A percentile compares a stretch with the other conserved stretches of the same genome.
Evolutionary conservation across 768 basidiomycete genomes (phyloP).

Genomic region (Russula virescens): DNA sequence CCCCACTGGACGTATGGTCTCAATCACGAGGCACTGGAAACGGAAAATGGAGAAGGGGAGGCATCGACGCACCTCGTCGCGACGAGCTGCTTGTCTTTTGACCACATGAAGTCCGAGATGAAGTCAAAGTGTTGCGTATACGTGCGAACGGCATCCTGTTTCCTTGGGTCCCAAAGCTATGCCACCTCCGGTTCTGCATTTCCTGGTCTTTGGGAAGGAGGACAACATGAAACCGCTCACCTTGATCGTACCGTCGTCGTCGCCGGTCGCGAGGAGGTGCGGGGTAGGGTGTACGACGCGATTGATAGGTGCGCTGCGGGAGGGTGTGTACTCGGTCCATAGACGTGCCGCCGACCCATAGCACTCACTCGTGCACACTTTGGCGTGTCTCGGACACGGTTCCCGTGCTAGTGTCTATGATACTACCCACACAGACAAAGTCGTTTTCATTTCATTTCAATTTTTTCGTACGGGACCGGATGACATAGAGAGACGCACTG

Average conservation of each 20-base stretch:
- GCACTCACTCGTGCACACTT: constrained; percentile 63
- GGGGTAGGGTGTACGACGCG: constrained; percentile 69
- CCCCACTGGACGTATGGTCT: constrained; percentile 51
- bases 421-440: constrained; percentile 35
- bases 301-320: constrained; percentile 71
- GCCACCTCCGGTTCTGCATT: not conserved
- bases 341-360: constrained; percentile 16
- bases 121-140: constrained; percentile 92
- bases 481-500: constrained; percentile 48
- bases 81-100: constrained; percentile 68
- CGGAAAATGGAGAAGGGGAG: not conserved
- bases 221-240: constrained; percentile 33
- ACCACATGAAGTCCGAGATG: constrained; percentile 86
- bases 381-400: constrained; percentile 42
- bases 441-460: not conserved
- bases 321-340: constrained; percentile 15
- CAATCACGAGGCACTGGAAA: not conserved
- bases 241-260: constrained; percentile 93
- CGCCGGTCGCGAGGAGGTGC: constrained; percentile 76
- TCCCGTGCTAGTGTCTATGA: constrained; percentile 61
- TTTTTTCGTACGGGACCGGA: not conserved
- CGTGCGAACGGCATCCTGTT: constrained; percentile 52
- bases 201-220: not conserved
- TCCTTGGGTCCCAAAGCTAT: constrained; percentile 88
- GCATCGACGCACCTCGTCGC: constrained; percentile 68